Evolutionary conservation across 495 filamentous ascomycete species (phyloP).

Genomic region (Parachaetomium inaequale): DNA sequence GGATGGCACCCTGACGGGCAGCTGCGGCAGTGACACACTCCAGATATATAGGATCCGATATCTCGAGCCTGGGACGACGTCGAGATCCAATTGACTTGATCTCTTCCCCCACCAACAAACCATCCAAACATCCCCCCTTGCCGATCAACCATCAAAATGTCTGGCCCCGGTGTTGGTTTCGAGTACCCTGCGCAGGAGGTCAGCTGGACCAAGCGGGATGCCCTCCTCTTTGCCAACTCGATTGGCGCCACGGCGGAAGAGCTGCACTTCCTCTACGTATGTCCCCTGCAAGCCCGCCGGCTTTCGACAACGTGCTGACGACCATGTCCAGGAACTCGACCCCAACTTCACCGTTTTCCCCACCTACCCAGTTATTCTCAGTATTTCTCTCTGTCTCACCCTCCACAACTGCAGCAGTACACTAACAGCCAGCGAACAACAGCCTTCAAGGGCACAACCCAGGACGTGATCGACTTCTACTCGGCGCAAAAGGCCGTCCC

Average conservation of each 20-base stretch:
- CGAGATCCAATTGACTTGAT: background rate
- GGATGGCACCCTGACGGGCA: conserved; percentile 2
- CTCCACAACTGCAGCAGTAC: background rate
- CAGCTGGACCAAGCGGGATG: conserved; percentile 81
- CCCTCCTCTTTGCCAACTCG: conserved; percentile 80
- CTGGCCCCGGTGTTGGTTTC: conserved; percentile 68
- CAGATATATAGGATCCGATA: background rate
- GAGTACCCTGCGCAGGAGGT: conserved; percentile 70
- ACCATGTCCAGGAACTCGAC: conserved; percentile 63
- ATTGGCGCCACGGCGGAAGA: conserved; percentile 82
- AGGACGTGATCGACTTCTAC: conserved; percentile 87
- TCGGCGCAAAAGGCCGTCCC: conserved; percentile 53
- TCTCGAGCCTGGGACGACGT: background rate
- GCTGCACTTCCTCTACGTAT: conserved; percentile 84
- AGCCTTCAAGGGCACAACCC: conserved; percentile 76
- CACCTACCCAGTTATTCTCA: conserved; percentile 79
- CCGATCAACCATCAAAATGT: conserved; percentile 28
- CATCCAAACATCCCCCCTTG: background rate
- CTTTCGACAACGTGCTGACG: conserved; percentile 22
- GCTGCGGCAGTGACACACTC: background rate
- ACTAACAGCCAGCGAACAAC: conserved; percentile 3
- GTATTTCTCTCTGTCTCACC: conserved; percentile 42
- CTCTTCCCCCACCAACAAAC: background rate
- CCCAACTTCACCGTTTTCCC: conserved; percentile 81
- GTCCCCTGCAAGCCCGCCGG: conserved; percentile 15